A percentile compares a stretch with the other conserved stretches of the same genome.
Conservation (phyloP, 495 filamentous ascomycete species). For the Geoglossum glabrum region DNA sequence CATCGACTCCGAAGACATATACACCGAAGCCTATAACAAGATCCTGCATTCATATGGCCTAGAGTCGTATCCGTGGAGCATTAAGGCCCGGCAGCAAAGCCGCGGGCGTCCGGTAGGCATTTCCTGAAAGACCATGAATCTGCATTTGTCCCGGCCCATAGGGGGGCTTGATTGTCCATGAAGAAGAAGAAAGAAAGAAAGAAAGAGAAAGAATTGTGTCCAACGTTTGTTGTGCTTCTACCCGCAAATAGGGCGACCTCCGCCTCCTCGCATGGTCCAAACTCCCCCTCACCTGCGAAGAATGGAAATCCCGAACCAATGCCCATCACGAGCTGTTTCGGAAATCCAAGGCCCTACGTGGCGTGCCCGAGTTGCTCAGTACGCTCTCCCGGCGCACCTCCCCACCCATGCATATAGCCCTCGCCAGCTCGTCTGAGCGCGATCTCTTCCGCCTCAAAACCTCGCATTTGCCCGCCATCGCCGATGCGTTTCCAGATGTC, state of each 20-base stretch:
- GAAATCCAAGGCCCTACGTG: conserved; percentile 48
- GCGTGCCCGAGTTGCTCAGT: conserved; percentile 46
- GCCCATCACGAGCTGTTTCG: conserved; percentile 58
- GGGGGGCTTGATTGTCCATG: too few species aligned
- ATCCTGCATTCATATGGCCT: conserved; percentile 55
- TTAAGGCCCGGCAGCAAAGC: conserved; percentile 87
- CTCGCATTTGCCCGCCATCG: conserved; percentile 46
- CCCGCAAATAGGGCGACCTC: conserved; percentile 19
- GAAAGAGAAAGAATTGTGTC: not conserved
- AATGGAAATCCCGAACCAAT: conserved; percentile 37
- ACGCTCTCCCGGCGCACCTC: conserved; percentile 22
- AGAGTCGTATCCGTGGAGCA: conserved; percentile 59
- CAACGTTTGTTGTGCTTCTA: not conserved
- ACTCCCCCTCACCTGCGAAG: conserved; percentile 48
- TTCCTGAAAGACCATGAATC: not conserved
- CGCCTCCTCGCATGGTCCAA: conserved; percentile 74
- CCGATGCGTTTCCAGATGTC: conserved; percentile 43
- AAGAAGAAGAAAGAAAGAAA: too few species aligned
- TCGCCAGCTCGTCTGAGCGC: conserved; percentile 60
- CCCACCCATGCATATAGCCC: conserved; percentile 50
- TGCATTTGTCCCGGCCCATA: not conserved
- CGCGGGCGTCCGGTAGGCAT: conserved; percentile 46
- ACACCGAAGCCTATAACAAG: conserved; percentile 63
- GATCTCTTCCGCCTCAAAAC: conserved; percentile 71
- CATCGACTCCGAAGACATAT: conserved; percentile 86